These are phyloP conservation scores for Podospora pseudopauciseta DNA, from an alignment of 495 filamentous ascomycete species.

Conservation along the genomic window DNA sequence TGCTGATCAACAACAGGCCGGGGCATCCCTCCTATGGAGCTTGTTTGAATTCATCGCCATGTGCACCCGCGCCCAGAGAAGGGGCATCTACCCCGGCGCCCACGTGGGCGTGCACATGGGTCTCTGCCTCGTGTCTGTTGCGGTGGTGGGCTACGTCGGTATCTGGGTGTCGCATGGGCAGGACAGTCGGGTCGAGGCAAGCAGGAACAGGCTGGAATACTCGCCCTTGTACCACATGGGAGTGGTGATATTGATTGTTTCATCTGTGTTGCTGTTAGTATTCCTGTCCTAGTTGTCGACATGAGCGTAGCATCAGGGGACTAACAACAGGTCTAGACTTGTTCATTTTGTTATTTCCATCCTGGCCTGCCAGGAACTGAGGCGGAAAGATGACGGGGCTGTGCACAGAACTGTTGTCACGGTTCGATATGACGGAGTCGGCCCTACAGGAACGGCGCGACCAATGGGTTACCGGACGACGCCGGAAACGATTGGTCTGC, in stretches of 20 bases:
- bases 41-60: conserved; percentile 18
- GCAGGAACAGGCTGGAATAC: conserved; percentile 7
- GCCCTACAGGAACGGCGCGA: conserved; percentile 21
- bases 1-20: conserved; percentile 14
- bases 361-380: conserved; percentile 21
- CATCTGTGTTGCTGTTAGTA: conserved; percentile 18
- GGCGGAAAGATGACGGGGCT: conserved; percentile 18
- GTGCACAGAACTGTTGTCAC: conserved; percentile 10
- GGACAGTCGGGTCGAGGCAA: conserved; percentile 1
- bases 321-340: conserved; percentile 12
- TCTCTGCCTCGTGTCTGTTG: conserved; percentile 33
- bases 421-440: conserved; percentile 26
- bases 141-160: conserved; percentile 24
- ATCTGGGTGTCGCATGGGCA: conserved; percentile 26
- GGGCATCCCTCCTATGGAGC: conserved; percentile 19
- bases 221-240: conserved; percentile 23
- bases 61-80: conserved; percentile 16
- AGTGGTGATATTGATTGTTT: conserved; percentile 19
- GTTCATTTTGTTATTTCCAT: conserved; percentile 24
- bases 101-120: conserved; percentile 38
- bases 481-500: conserved; percentile 14
- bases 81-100: conserved; percentile 37
- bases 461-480: conserved; percentile 14
- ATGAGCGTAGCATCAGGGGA: not conserved
- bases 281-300: not conserved